Percentiles rank a stretch among this genome's conserved stretches.
Conservation (phyloP, 78 protist species). For the Planoprotostelium fungivorum region DNA sequence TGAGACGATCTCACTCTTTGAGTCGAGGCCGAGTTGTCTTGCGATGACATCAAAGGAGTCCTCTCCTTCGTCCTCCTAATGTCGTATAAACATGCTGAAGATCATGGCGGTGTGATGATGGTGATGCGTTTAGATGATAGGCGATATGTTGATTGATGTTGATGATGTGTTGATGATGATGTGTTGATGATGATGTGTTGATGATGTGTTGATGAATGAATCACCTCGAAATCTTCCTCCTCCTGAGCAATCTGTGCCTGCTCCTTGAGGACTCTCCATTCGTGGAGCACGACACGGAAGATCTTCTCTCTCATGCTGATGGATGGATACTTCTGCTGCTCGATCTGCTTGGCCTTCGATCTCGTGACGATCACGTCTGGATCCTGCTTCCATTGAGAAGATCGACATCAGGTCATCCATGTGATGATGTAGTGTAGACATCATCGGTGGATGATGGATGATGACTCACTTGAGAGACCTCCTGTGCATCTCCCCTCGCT, state of each 20-base stretch:
- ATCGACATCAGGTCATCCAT: neutral
- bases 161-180: too few species aligned
- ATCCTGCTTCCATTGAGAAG: neutral
- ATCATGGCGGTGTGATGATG: too few species aligned
- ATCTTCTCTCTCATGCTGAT: neutral
- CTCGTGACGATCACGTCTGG: neutral
- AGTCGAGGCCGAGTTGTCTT: neutral
- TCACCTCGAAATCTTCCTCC: neutral
- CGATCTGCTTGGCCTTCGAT: neutral
- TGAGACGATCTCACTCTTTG: neutral
- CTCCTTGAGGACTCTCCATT: neutral
- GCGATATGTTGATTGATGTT: too few species aligned
- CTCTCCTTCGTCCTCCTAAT: neutral
- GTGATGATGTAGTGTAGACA: too few species aligned
- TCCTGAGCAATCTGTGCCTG: neutral
- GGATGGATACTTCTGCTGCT: neutral
- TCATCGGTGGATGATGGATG: too few species aligned
- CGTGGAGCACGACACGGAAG: neutral
- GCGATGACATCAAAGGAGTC: neutral
- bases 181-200: neutral
- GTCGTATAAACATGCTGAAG: too few species aligned
- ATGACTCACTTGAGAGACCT: neutral
- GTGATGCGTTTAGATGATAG: too few species aligned
- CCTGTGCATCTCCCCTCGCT: neutral
- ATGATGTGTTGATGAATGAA: neutral